Evolutionary conservation across 2,329 filamentous ascomycete genomes (phyloP).

Genomic region (Monosporascus sp.): DNA sequence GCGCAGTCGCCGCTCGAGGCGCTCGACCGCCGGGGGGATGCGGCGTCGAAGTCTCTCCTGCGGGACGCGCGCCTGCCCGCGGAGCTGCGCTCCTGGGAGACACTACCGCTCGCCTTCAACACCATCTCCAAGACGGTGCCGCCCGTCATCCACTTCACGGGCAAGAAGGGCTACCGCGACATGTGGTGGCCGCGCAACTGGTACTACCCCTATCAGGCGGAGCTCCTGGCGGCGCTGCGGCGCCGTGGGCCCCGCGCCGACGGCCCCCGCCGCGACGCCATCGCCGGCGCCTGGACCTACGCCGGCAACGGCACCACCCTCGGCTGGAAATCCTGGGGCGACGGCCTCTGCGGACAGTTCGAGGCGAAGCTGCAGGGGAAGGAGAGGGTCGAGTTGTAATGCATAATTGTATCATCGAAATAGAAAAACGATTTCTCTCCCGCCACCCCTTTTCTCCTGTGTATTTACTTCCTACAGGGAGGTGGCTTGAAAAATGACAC

Average conservation of each 20-base stretch:
- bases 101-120: constrained; percentile 30
- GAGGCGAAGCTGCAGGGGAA: constrained; percentile 2
- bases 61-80: constrained; percentile 7
- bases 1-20: constrained; percentile 1
- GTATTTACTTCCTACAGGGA: no score
- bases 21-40: neutral
- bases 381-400: neutral
- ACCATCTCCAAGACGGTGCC: constrained; percentile 31
- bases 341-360: constrained; percentile 2
- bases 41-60: neutral
- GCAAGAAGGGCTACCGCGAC: constrained; percentile 27
- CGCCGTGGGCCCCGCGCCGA: neutral
- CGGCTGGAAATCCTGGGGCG: constrained; percentile 1
- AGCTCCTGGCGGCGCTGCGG: constrained; percentile 17
- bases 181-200: constrained; percentile 30
- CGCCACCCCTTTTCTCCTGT: no score
- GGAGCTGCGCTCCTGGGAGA: constrained; percentile 15
- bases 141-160: constrained; percentile 34
- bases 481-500: no score
- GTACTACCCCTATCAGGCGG: constrained; percentile 30
- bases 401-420: neutral
- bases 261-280: neutral
- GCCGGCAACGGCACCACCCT: neutral
- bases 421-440: neutral
- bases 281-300: constrained; percentile 3